Evolutionary conservation across 257 asterid species (phyloP), one percentile per base, ranked within the genome.

Genomic region (Leptodermis oblonga): DNA sequence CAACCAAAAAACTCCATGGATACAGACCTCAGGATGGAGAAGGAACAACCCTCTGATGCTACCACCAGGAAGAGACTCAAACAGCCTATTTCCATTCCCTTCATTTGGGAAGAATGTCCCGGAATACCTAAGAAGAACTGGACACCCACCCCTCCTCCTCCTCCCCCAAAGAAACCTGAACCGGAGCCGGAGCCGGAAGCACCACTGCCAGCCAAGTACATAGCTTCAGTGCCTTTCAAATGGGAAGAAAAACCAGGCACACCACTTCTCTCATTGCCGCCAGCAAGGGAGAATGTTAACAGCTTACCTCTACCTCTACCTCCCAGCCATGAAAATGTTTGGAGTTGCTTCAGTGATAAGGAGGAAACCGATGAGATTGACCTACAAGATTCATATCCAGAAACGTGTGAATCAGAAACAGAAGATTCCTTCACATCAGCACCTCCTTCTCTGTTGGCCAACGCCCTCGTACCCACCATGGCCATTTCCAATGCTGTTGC

Each of bases 161-260:
- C 72, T 70, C 74, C 28, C 33, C 84, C 73, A 1, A 30, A 65
- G 41, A 76, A 55, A 25, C 83, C 67, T 1, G 18, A 56, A 26
- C 63, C 74, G 13, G 79, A 80, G 26, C 87, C 91, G 2, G 78
- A 4, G 56, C 56, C 56, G 8, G 9, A 0, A 25, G 23, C 55
- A 49, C 26, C 11, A 14, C 79, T 80, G 30, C 87, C 91, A 4
- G 78, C 73, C 43, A 88, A 88, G 81, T 79, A 84, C 34, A 81
- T 86, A 18, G 92, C 87, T 48, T 92, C 98, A 0, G 79, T 87
- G 53, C 98, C 97, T 6, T 92, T 92, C 25, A 81, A 82, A 23
- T 90, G 98, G 97, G 95, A 93, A 79, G 95, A 88, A 70, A 93
- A 86, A 76, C 96, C 97, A 3, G 95, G 98, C 43, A 88, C 83